These are phyloP conservation scores for Solanum boliviense DNA, from an alignment of 257 asterid species.

Conservation along the genomic window DNA sequence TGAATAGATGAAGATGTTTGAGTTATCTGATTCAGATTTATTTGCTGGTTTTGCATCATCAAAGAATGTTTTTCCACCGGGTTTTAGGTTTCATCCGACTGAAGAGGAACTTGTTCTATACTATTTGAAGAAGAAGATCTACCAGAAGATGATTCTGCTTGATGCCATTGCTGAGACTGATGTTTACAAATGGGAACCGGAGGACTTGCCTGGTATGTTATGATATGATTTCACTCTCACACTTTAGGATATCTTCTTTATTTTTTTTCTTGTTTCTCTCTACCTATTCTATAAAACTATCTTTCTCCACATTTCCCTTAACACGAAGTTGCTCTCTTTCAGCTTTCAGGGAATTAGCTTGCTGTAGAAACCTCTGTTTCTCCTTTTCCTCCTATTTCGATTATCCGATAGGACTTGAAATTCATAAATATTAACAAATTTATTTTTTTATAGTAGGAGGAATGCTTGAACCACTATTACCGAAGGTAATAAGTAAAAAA, in stretches of 20 bases:
- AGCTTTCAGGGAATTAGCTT: conserved; percentile 12
- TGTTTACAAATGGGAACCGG: conserved; percentile 79
- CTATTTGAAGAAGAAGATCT: conserved; percentile 62
- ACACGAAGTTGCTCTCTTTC: neutral
- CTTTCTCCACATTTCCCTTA: too few species aligned
- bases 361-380: conserved; percentile 11
- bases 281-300: too few species aligned
- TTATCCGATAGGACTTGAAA: conserved; percentile 20
- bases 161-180: conserved; percentile 65
- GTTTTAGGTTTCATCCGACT: conserved; percentile 90
- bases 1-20: neutral
- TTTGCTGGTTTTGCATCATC: neutral
- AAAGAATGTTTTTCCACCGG: conserved; percentile 45
- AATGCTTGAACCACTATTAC: neutral
- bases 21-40: neutral
- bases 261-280: too few species aligned
- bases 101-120: conserved; percentile 77
- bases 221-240: neutral
- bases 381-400: conserved; percentile 49
- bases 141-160: conserved; percentile 25
- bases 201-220: conserved; percentile 66
- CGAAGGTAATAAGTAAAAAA: neutral
- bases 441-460: too few species aligned
- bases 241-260: too few species aligned
- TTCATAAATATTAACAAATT: neutral